These are phyloP conservation scores for Salisapilia sapeloensis DNA, from an alignment of 352 stramenopile genomes.

Conservation along the genomic window DNA sequence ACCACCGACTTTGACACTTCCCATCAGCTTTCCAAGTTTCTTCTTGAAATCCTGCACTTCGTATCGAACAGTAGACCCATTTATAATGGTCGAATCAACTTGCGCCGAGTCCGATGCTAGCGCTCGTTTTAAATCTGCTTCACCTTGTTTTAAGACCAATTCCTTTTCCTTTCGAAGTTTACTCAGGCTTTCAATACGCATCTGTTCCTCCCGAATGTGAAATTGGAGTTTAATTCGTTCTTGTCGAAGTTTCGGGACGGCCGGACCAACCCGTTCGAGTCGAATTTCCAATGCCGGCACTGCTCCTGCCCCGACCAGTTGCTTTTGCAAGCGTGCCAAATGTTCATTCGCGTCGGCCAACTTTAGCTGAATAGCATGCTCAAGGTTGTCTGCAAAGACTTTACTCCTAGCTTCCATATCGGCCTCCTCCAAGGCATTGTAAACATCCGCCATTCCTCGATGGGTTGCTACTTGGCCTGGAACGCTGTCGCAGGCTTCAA, in stretches of 20 bases:
- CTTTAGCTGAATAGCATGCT: constrained; percentile 40
- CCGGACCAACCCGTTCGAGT: constrained; percentile 45
- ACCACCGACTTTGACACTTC: constrained; percentile 30
- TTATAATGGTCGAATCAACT: constrained; percentile 54
- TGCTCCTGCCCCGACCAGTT: constrained; percentile 38
- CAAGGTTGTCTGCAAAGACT: constrained; percentile 40
- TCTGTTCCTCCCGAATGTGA: constrained; percentile 32
- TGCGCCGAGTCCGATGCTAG: constrained; percentile 39
- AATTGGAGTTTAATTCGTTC: constrained; percentile 42
- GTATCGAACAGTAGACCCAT: constrained; percentile 29
- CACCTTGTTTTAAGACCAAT: constrained; percentile 24
- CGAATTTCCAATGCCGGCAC: constrained; percentile 40
- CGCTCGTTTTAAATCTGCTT: constrained; percentile 45
- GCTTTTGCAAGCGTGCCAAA: constrained; percentile 26
- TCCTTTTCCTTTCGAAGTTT: constrained; percentile 42
- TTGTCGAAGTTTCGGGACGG: constrained; percentile 31
- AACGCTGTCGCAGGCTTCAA: constrained; percentile 22
- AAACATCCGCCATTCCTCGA: constrained; percentile 26
- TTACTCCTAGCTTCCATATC: constrained; percentile 26
- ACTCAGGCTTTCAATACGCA: constrained; percentile 26
- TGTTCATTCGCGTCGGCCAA: constrained; percentile 11
- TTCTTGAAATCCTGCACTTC: constrained; percentile 62
- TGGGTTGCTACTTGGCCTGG: constrained; percentile 34
- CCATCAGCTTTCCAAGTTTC: constrained; percentile 57
- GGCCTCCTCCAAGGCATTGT: constrained; percentile 24